A percentile compares a stretch with the other conserved stretches of the same genome.
Conservation (phyloP, 23 red algal species). For the Gracilariopsis chorda region DNA sequence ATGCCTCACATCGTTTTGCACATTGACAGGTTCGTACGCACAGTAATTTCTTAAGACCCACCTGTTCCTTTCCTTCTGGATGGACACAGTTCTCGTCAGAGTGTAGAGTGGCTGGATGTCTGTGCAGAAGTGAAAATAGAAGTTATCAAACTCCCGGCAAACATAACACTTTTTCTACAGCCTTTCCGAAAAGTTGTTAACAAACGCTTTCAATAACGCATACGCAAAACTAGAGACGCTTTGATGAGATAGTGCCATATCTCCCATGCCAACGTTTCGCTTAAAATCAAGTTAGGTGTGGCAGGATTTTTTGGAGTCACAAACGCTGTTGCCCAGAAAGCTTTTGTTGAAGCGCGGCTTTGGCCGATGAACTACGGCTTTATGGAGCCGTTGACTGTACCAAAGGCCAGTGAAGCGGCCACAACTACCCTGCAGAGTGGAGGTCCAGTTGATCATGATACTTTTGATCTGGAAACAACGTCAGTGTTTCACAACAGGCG, state of each 20-base stretch:
- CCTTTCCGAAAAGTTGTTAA: background rate
- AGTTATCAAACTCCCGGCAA: background rate
- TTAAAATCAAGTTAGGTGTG: background rate
- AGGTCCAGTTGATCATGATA: too few relatives aligned
- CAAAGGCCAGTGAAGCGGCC: too few relatives aligned
- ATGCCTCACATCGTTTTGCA: background rate
- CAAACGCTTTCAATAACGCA: background rate
- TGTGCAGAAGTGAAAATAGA: background rate
- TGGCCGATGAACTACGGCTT: background rate
- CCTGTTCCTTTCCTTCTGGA: background rate
- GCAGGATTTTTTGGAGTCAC: background rate
- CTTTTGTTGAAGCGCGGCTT: background rate
- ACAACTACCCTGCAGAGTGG: too few relatives aligned
- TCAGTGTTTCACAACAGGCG: too few relatives aligned
- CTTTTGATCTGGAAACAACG: too few relatives aligned
- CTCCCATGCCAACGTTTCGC: background rate
- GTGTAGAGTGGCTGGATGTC: background rate
- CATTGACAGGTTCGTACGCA: background rate
- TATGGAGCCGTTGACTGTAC: background rate
- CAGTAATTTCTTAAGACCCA: background rate
- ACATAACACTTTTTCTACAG: background rate
- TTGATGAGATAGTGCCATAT: background rate
- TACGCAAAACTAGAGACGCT: background rate
- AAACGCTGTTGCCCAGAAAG: background rate
- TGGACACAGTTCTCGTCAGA: background rate